phyloP scores from a whole-genome alignment of 768 basidiomycete species.

The Tephrocybe sp. region DNA sequence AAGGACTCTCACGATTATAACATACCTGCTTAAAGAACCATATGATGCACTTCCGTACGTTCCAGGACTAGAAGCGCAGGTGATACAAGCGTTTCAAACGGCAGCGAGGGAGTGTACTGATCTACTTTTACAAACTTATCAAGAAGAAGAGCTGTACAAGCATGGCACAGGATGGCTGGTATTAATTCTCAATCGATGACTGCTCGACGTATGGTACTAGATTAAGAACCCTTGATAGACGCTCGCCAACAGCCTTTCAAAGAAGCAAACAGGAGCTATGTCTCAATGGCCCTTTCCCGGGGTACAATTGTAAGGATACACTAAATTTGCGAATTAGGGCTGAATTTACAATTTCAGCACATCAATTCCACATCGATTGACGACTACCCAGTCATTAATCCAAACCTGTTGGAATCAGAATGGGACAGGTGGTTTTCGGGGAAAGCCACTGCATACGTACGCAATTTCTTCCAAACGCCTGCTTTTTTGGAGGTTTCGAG shows the following conservation, averaged over 20 bases:
- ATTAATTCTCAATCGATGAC: conserved; percentile 4
- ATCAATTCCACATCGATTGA: conserved; percentile 23
- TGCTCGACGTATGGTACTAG: neutral
- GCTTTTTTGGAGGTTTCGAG: conserved; percentile 28
- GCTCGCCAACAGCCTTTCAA: conserved; percentile 27
- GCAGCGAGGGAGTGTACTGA: neutral
- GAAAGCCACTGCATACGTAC: conserved; percentile 29
- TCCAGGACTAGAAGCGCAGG: conserved; percentile 23
- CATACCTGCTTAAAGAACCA: conserved; percentile 26
- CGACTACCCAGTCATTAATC: conserved; percentile 25
- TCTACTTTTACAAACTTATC: neutral
- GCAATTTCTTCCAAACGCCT: conserved; percentile 26
- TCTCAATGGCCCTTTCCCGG: conserved; percentile 38
- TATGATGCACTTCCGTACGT: conserved; percentile 29
- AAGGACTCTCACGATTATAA: conserved; percentile 27
- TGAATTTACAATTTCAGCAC: conserved; percentile 12
- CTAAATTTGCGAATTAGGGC: neutral
- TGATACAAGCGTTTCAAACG: conserved; percentile 5
- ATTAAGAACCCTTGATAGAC: conserved; percentile 18
- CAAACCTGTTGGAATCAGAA: conserved; percentile 27
- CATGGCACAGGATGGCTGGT: conserved; percentile 27
- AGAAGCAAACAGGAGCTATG: conserved; percentile 28
- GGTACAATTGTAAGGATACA: conserved; percentile 31
- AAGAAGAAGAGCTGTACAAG: conserved; percentile 27
- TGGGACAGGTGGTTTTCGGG: conserved; percentile 31